A percentile compares a stretch with the other conserved stretches of the same genome.
Conservation (phyloP, 2,329 filamentous ascomycete species). For the Achaetomium macrosporum region DNA sequence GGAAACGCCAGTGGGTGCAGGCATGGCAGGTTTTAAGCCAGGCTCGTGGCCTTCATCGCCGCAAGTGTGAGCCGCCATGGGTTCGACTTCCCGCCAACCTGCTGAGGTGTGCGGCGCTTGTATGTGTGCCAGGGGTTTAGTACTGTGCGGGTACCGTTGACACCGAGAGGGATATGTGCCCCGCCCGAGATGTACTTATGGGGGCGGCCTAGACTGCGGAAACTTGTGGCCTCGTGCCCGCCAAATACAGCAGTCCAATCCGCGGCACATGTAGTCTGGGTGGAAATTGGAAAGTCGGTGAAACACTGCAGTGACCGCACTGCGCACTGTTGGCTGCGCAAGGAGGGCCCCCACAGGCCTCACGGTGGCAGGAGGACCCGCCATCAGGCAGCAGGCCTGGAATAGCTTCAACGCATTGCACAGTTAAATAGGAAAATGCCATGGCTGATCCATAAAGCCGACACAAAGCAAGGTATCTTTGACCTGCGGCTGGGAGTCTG, state of each 20-base stretch:
- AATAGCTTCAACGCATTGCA: no score
- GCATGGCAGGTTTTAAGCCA: slow-evolving; percentile 9
- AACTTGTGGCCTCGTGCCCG: neutral
- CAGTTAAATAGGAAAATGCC: no score
- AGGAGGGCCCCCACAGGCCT: no score
- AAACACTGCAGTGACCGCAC: no score
- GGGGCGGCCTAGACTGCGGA: neutral
- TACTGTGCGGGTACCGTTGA: slow-evolving; percentile 2
- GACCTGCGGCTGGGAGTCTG: no score
- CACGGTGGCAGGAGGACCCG: no score
- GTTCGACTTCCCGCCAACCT: slow-evolving; percentile 8
- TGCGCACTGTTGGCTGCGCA: no score
- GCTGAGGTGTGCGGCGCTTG: slow-evolving; percentile 8
- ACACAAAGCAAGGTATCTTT: no score
- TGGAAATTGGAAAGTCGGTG: no score
- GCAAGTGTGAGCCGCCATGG: slow-evolving; percentile 4
- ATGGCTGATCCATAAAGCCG: no score
- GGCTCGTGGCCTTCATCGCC: slow-evolving; percentile 8
- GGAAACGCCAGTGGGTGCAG: slow-evolving; percentile 3
- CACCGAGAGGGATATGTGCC: neutral
- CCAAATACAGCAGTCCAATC: slow-evolving; percentile 3
- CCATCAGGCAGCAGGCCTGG: no score
- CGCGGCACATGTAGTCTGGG: neutral
- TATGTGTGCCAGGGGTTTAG: slow-evolving; percentile 2
- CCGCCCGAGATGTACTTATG: neutral